A percentile compares a stretch with the other conserved stretches of the same genome.
These are phyloP conservation scores for Ochetophila trinervis DNA, from an alignment of 306 rosid genomes.

Conservation along the genomic window DNA sequence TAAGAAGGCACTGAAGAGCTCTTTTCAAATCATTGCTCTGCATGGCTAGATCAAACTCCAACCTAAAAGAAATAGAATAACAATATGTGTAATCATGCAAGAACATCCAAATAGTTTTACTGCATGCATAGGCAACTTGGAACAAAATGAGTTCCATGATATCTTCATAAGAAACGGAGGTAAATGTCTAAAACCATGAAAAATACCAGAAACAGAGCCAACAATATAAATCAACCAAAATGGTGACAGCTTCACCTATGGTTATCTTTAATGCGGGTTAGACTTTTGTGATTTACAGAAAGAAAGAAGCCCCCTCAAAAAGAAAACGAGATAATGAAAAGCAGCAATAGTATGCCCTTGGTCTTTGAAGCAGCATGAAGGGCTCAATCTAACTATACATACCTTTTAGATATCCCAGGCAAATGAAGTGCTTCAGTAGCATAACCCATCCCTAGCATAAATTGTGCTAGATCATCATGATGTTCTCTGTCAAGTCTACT, in stretches of 20 bases:
- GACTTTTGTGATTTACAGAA: neutral
- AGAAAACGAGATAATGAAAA: neutral
- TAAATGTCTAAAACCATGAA: neutral
- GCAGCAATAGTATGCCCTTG: neutral
- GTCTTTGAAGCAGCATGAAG: neutral
- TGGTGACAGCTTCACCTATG: no score
- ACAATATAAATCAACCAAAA: constrained; percentile 2
- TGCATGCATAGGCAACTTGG: constrained; percentile 1
- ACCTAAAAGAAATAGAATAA: constrained; percentile 41
- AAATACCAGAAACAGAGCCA: neutral
- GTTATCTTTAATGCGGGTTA: no score
- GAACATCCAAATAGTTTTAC: constrained; percentile 1
- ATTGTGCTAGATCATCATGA: constrained; percentile 96
- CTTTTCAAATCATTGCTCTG: constrained; percentile 93
- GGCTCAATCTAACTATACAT: constrained; percentile 1
- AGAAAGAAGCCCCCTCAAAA: neutral
- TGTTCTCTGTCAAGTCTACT: constrained; percentile 98
- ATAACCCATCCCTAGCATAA: constrained; percentile 99
- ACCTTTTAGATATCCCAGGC: constrained; percentile 98
- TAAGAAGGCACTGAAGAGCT: constrained; percentile 98
- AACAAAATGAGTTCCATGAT: neutral
- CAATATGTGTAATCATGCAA: neutral
- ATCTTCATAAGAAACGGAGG: neutral
- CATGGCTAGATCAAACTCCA: constrained; percentile 98
- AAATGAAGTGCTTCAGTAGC: constrained; percentile 96